A percentile compares a stretch with the other conserved stretches of the same genome.
These are phyloP conservation scores for Beauveria varroae DNA, from an alignment of 2,329 filamentous ascomycete genomes.

Conservation along the genomic window DNA sequence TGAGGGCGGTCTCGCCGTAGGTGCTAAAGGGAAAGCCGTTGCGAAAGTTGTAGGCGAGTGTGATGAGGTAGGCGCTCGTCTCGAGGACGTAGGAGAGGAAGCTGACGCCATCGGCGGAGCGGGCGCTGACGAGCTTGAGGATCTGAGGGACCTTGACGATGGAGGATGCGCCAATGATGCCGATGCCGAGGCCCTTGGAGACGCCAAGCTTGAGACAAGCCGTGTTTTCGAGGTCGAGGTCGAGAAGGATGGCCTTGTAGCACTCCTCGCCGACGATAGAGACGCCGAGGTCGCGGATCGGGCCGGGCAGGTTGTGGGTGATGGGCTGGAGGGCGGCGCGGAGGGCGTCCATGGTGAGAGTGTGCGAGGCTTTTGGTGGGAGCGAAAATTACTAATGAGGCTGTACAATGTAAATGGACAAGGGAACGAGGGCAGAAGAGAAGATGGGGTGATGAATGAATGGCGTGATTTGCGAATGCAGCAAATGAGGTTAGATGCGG, in stretches of 20 bases:
- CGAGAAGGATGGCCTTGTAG: slow-evolving; percentile 78
- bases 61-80: slow-evolving; percentile 79
- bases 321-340: slow-evolving; percentile 58
- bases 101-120: slow-evolving; percentile 74
- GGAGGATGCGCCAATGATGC: slow-evolving; percentile 81
- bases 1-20: slow-evolving; percentile 89
- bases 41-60: slow-evolving; percentile 84
- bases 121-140: slow-evolving; percentile 76
- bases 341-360: slow-evolving; percentile 49
- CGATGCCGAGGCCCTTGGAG: slow-evolving; percentile 87
- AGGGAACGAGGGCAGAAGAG: neutral
- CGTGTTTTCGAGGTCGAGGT: slow-evolving; percentile 70
- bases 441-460: neutral
- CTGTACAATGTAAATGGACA: neutral
- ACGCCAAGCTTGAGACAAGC: slow-evolving; percentile 83
- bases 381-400: neutral
- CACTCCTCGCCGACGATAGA: slow-evolving; percentile 76
- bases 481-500: neutral
- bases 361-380: neutral
- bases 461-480: slow-evolving; percentile 1
- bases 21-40: slow-evolving; percentile 93
- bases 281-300: slow-evolving; percentile 65
- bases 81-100: slow-evolving; percentile 92
- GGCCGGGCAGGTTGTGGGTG: slow-evolving; percentile 64
- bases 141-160: slow-evolving; percentile 98